These are phyloP conservation scores for Xylaria venustula DNA, from an alignment of 495 filamentous ascomycete species.

Conservation along the genomic window DNA sequence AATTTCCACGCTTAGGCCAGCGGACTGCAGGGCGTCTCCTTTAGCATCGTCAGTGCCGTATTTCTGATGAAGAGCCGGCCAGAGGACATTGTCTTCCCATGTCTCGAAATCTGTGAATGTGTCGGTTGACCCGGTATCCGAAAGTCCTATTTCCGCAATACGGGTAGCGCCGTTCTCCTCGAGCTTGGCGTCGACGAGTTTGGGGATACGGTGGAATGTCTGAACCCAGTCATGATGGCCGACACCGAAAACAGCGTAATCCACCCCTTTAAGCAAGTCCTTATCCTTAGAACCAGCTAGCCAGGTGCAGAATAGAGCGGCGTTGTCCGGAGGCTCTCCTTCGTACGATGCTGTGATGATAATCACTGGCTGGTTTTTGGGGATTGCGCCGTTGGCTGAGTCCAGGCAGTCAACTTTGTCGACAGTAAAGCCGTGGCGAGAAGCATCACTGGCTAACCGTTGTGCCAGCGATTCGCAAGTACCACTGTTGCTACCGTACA, in stretches of 20 bases:
- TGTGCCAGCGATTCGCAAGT: constrained; percentile 72
- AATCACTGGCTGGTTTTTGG: constrained; percentile 60
- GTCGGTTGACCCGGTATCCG: constrained; percentile 62
- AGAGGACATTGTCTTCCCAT: constrained; percentile 65
- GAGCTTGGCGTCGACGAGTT: constrained; percentile 54
- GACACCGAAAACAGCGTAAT: constrained; percentile 66
- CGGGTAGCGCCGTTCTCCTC: constrained; percentile 51
- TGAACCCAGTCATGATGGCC: constrained; percentile 61
- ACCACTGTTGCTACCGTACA: constrained; percentile 72
- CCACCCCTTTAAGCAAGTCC: constrained; percentile 48
- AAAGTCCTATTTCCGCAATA: constrained; percentile 55
- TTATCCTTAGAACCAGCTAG: constrained; percentile 51
- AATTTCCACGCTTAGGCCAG: constrained; percentile 54
- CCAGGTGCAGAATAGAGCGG: constrained; percentile 67
- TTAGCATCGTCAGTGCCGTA: constrained; percentile 32
- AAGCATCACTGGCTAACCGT: constrained; percentile 58
- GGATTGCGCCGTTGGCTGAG: constrained; percentile 59
- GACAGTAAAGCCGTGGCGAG: constrained; percentile 56
- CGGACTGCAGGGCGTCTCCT: constrained; percentile 13
- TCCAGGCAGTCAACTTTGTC: constrained; percentile 57
- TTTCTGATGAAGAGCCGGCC: constrained; percentile 59
- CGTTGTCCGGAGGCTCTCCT: constrained; percentile 74
- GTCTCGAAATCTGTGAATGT: constrained; percentile 71
- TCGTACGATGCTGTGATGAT: constrained; percentile 74
- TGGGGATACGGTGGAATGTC: constrained; percentile 74